A percentile compares a stretch with the other conserved stretches of the same genome.
Evolutionary conservation across 129 eudicot genomes (phyloP).

Genomic region (Oenanthe sinensis): DNA sequence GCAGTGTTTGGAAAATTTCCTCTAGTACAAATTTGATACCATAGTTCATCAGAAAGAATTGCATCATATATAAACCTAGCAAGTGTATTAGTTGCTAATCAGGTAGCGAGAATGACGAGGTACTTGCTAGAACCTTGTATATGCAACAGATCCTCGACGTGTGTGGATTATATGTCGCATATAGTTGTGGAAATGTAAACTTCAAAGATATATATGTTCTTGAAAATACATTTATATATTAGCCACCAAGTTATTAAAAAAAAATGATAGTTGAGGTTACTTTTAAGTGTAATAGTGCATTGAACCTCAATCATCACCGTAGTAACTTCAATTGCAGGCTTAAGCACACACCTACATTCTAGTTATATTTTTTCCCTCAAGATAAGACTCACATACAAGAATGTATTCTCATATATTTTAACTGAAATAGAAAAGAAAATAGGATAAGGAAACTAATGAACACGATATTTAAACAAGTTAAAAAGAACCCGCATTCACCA

Average conservation of each 20-base stretch:
- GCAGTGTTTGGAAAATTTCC: not conserved
- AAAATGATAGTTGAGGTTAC: not conserved
- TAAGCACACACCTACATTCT: too few species aligned
- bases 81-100: not conserved
- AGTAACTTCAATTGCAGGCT: too few species aligned
- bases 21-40: not conserved
- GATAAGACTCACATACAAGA: too few species aligned
- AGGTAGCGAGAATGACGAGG: not conserved
- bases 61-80: not conserved
- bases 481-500: too few species aligned
- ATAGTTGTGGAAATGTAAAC: not conserved
- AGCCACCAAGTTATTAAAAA: not conserved
- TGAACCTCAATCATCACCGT: too few species aligned
- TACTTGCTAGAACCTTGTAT: not conserved
- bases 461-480: too few species aligned
- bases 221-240: not conserved
- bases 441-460: too few species aligned
- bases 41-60: not conserved
- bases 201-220: not conserved
- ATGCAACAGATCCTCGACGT: not conserved
- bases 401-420: too few species aligned
- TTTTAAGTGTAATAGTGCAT: too few species aligned
- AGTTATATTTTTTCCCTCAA: too few species aligned
- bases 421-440: too few species aligned
- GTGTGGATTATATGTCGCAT: not conserved